Base-by-base conservation (phyloP, 345 rosid genomes). In the Populus nigra region DNA sequence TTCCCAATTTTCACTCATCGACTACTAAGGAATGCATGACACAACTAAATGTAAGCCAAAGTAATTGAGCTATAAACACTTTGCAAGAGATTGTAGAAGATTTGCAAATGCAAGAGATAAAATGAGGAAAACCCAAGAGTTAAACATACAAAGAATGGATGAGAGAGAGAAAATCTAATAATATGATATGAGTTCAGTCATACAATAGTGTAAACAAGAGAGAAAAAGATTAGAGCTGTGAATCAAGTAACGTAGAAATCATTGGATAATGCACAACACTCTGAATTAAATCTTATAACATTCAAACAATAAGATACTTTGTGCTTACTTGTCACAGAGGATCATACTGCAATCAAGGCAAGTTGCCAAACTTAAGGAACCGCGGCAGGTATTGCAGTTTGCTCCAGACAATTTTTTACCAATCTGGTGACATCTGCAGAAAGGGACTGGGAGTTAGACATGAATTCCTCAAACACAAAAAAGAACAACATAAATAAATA, bases 271-370 rank as follows among this genome's bases (percentile, higher is more conserved):
- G 73, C 53, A 53, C n/a, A 68, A 59, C 22, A 33, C 20, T 17
- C 22, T 79, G 13, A 25, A 53, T 29, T 45, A 25, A 38, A 47
- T 33, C n/a, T 11, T 13, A 36, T 18, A 70, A 18, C 35, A 55
- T 66, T 25, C 67, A 67, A 49, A 47, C 65, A 45, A n/a, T 23
- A 38, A 65, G 67, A 75, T 36, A 74, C 2, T 50, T 65, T 53
- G 59, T 35, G 36, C 87, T 82, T 84, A 91, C 96, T 80, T 81
- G 79, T 91, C 96, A 73, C 96, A 91, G 50, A 90, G 74, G 47
- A 89, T 83, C 65, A 78, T 78, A 76, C 82, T 84, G 73, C 96
- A 90, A 50, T 88, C 84, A 68, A 91, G 88, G 84, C 96, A 91
- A 38, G 92, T 86, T 16, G 89, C 92, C 79, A 91, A 77, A 78